A percentile compares a stretch with the other conserved stretches of the same genome.
These are phyloP conservation scores for Verticillium nonalfalfae DNA, from an alignment of 2,329 filamentous ascomycete genomes.

Conservation along the genomic window DNA sequence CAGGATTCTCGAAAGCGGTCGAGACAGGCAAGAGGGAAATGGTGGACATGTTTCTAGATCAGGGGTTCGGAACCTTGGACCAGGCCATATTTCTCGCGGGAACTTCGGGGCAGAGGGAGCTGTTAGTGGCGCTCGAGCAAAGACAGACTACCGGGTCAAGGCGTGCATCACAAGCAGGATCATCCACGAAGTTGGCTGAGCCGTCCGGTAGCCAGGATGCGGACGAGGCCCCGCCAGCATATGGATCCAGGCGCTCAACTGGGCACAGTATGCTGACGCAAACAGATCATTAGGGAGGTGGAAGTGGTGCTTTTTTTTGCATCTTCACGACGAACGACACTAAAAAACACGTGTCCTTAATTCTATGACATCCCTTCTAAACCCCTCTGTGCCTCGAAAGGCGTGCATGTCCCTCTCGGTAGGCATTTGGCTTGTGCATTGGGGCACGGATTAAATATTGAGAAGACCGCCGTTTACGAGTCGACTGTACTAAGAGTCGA, in stretches of 20 bases:
- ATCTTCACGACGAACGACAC: too few species aligned
- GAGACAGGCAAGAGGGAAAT: not conserved
- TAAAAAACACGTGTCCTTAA: too few species aligned
- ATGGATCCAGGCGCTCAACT: not conserved
- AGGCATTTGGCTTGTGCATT: too few species aligned
- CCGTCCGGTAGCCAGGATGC: not conserved
- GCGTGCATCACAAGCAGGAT: not conserved
- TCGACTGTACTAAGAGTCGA: too few species aligned
- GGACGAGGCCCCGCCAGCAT: not conserved
- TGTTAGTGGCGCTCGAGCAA: not conserved
- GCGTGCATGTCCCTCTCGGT: too few species aligned
- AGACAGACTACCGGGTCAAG: not conserved
- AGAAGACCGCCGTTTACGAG: too few species aligned
- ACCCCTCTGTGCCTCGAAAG: too few species aligned
- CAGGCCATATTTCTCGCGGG: not conserved
- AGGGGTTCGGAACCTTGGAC: not conserved
- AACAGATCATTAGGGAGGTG: not conserved
- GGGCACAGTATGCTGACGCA: not conserved
- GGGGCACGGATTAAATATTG: too few species aligned
- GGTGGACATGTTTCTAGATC: not conserved
- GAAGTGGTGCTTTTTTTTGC: not conserved
- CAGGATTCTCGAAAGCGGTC: not conserved
- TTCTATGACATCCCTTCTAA: too few species aligned
- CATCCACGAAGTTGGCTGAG: not conserved
- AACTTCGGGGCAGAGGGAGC: not conserved